Conservation (phyloP, 2,329 filamentous ascomycete species). For the Falciphora oryzae region DNA sequence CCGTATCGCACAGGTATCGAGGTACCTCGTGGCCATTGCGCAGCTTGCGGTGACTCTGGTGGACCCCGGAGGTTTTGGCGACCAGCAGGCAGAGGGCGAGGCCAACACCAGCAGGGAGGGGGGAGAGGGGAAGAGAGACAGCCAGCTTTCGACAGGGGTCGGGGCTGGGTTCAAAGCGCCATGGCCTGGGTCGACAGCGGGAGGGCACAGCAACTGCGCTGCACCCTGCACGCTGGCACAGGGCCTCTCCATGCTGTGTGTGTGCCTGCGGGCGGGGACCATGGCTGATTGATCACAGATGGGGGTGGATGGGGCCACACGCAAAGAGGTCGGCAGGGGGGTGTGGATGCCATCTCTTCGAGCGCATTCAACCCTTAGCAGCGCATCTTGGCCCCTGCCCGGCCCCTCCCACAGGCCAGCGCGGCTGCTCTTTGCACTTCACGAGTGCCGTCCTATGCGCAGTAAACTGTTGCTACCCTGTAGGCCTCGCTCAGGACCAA, state of each 20-base stretch:
- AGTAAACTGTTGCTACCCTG: too few species aligned
- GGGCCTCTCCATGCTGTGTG: neutral
- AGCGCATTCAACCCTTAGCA: neutral
- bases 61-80: neutral
- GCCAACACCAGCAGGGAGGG: neutral
- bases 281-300: neutral
- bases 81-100: neutral
- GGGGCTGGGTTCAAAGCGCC: neutral
- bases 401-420: neutral
- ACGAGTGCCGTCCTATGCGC: too few species aligned
- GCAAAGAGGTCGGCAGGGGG: neutral
- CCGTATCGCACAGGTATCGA: neutral
- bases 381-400: neutral
- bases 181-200: neutral
- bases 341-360: neutral
- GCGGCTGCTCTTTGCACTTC: too few species aligned
- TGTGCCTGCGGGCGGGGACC: neutral
- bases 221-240: neutral
- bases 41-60: neutral
- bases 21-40: neutral
- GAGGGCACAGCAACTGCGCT: neutral
- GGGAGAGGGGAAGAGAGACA: neutral
- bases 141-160: neutral
- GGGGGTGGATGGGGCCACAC: neutral
- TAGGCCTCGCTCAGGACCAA: too few species aligned